Percentiles rank a stretch among this genome's conserved stretches.
These are phyloP conservation scores for Salix dunnii DNA, from an alignment of 345 rosid genomes.

Conservation along the genomic window DNA sequence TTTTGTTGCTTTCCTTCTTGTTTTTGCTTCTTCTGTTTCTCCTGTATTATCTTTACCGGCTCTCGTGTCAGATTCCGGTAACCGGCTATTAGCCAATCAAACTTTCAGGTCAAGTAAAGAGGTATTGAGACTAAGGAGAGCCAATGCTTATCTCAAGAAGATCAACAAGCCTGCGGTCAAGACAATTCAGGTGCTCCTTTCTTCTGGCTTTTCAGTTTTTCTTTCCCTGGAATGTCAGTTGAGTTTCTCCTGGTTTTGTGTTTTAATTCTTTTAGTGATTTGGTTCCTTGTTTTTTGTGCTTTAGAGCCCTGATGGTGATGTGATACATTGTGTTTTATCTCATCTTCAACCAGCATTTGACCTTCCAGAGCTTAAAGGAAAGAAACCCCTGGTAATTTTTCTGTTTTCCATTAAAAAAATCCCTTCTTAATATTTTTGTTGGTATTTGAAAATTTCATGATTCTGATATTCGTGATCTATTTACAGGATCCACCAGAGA, in stretches of 20 bases:
- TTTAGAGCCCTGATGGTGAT: slow-evolving; percentile 37
- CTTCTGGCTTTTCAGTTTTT: not conserved
- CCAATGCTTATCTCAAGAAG: slow-evolving; percentile 29
- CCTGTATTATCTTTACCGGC: slow-evolving; percentile 37
- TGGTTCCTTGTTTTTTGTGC: not conserved
- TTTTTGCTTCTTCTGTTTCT: slow-evolving; percentile 30
- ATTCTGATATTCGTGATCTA: not conserved
- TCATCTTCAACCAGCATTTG: slow-evolving; percentile 40
- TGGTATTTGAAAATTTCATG: not conserved
- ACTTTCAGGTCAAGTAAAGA: slow-evolving; percentile 24
- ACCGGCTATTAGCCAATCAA: slow-evolving; percentile 24
- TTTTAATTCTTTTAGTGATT: not conserved
- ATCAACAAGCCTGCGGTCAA: slow-evolving; percentile 32
- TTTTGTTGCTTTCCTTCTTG: slow-evolving; percentile 47
- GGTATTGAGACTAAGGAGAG: slow-evolving; percentile 10
- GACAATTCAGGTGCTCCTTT: slow-evolving; percentile 26
- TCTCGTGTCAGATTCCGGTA: slow-evolving; percentile 36
- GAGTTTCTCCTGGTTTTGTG: not conserved
- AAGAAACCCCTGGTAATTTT: slow-evolving; percentile 24
- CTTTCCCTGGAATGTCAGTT: not conserved
- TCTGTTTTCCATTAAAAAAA: not conserved
- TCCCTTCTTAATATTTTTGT: not conserved
- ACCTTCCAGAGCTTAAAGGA: slow-evolving; percentile 29
- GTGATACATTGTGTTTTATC: slow-evolving; percentile 29
- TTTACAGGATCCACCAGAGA: slow-evolving; percentile 29